Percentiles rank a stretch among this genome's conserved stretches.
phyloP scores from a whole-genome alignment of 2,329 filamentous ascomycete genomes.

The Aspergillus fructus region DNA sequence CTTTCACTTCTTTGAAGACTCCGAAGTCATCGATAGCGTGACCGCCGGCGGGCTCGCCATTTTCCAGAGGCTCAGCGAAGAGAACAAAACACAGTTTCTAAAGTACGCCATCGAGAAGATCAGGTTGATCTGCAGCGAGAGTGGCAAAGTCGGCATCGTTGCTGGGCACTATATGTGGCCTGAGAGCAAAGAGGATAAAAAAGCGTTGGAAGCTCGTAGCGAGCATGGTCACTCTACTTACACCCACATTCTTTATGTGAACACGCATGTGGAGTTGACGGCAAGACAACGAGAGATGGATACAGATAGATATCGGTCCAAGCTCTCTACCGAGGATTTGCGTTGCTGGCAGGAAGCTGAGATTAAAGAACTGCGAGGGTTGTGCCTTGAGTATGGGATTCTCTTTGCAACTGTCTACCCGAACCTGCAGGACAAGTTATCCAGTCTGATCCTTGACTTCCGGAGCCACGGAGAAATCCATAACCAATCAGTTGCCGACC shows the following conservation, averaged over 20 bases:
- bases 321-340: slow-evolving; percentile 33
- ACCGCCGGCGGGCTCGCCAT: not conserved
- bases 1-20: not conserved
- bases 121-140: not conserved
- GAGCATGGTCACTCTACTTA: slow-evolving; percentile 47
- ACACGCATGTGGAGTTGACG: slow-evolving; percentile 41
- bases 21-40: not conserved
- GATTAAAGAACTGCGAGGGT: not conserved
- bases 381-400: not conserved
- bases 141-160: slow-evolving; percentile 45
- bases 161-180: slow-evolving; percentile 58
- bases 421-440: not conserved
- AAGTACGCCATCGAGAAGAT: not conserved
- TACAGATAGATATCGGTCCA: not conserved
- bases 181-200: slow-evolving; percentile 20
- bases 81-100: not conserved
- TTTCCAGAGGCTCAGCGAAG: not conserved
- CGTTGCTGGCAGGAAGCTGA: not conserved
- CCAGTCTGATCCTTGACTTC: slow-evolving; percentile 34
- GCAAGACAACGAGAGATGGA: slow-evolving; percentile 42
- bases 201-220: slow-evolving; percentile 28
- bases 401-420: not conserved
- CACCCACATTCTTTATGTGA: slow-evolving; percentile 61
- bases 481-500: slow-evolving; percentile 38
- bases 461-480: slow-evolving; percentile 34